These are phyloP conservation scores for Botryotinia globosa DNA, from an alignment of 2,329 filamentous ascomycete genomes.

Conservation along the genomic window DNA sequence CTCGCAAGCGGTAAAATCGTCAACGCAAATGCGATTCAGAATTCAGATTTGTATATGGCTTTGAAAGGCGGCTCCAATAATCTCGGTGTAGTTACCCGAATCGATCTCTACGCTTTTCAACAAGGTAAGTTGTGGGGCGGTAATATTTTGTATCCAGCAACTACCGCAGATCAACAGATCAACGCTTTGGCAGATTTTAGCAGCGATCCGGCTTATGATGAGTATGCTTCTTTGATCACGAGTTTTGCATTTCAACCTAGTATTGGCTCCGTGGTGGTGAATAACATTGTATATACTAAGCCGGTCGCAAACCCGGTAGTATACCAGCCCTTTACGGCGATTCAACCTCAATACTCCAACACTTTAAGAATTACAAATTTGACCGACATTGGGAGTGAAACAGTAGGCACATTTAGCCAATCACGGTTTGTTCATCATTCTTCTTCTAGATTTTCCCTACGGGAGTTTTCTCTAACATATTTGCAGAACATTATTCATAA, in stretches of 20 bases:
- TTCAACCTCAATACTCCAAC: conserved; percentile 8
- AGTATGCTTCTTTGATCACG: conserved; percentile 10
- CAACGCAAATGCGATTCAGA: conserved; percentile 40
- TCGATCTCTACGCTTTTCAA: conserved; percentile 33
- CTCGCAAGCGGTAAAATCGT: conserved; percentile 49
- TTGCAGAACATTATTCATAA: background rate
- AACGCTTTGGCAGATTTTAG: conserved; percentile 2
- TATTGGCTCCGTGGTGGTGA: background rate
- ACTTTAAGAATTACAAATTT: background rate
- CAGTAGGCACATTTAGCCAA: background rate
- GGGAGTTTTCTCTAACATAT: background rate
- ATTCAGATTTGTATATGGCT: conserved; percentile 51
- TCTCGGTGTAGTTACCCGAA: conserved; percentile 50
- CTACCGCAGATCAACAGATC: background rate
- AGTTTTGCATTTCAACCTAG: background rate
- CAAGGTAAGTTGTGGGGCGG: conserved; percentile 23
- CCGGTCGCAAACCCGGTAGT: background rate
- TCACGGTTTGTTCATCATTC: background rate
- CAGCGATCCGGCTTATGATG: background rate
- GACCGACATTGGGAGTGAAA: background rate
- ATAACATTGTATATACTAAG: conserved; percentile 1
- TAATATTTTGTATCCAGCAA: conserved; percentile 11
- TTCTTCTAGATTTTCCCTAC: background rate
- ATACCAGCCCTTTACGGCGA: conserved; percentile 13
- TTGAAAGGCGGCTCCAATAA: conserved; percentile 57